phyloP scores from a whole-genome alignment of 805 yeast genomes.

The Candida ascalaphidarum region DNA sequence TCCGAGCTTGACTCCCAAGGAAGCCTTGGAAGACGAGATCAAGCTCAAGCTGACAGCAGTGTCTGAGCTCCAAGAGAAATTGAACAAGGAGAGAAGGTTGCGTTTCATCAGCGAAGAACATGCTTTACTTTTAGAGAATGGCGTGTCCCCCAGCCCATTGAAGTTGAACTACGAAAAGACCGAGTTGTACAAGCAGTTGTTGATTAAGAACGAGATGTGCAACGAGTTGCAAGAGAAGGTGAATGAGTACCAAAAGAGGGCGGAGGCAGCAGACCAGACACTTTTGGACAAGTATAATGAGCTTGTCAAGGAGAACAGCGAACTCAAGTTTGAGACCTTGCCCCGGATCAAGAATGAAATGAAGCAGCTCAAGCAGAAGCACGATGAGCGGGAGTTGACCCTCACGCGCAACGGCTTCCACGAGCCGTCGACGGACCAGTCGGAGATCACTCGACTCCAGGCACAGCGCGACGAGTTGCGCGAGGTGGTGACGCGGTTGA shows the following conservation, averaged over 20 bases:
- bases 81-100: constrained; percentile 57
- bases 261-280: constrained; percentile 19
- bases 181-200: constrained; percentile 38
- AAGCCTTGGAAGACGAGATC: constrained; percentile 17
- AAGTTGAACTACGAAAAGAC: constrained; percentile 51
- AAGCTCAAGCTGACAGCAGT: constrained; percentile 28
- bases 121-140: constrained; percentile 46
- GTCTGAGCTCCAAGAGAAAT: constrained; percentile 43
- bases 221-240: constrained; percentile 40
- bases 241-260: constrained; percentile 16
- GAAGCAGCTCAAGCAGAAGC: constrained; percentile 8
- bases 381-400: too few species aligned
- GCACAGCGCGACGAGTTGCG: constrained; percentile 34
- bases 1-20: not conserved
- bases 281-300: constrained; percentile 32
- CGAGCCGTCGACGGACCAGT: too few species aligned
- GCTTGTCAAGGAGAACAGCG: constrained; percentile 30
- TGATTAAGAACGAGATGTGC: constrained; percentile 39
- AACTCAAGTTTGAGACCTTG: constrained; percentile 31
- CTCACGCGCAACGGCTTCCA: too few species aligned
- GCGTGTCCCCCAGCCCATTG: constrained; percentile 43
- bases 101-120: constrained; percentile 69
- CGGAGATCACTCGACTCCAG: constrained; percentile 5
- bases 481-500: constrained; percentile 29
- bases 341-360: constrained; percentile 44